Base-by-base conservation (phyloP, 495 filamentous ascomycete species). In the Oidiodendron maius region DNA sequence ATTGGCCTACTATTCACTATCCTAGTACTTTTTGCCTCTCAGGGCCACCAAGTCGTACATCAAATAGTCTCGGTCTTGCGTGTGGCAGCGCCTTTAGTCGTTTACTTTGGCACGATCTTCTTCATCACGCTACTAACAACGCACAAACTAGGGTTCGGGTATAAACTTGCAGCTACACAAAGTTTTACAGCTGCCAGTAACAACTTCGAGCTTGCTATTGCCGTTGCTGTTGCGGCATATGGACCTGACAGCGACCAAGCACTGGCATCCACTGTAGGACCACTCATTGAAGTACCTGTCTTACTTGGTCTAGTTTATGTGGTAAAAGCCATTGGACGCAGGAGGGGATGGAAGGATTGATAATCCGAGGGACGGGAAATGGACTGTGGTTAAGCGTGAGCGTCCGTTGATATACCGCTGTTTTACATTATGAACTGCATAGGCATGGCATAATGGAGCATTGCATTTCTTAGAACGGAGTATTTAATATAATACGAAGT, bases 141-240 rank as follows among this genome's bases (percentile, higher is more conserved):
- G 4, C 64, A 76, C 42, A 68, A 62, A 24, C 53, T 78, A 13
- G 85, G 87, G 0, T 91, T 91, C 56, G 78, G 80, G 0, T 96
- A 96, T 59, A 68, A 66, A 38, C 58, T 90, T 2, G 75, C 77
- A 1, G 74, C 77, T 9, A 95, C 91, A 10, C 91, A 96, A 68
- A 87, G 87, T 57, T 93, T 96, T 55, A 96, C 91, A 0, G 91
- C 91, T 4, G 91, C 91, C 3, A 95, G 89, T 62, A 96, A 96
- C 53, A 96, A 95, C 57, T 95, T 96, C 57, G 91, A 96, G 70
- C 65, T 95, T 15, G 91, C 91, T 0, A 95, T 96, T 66, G 90
- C 91, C 1, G 90, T 96, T 2, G 90, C 87, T 2, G 81, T 95
- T 3, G 87, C 89, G 3, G 82, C 84, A 2, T 95, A 84, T 68